Evolutionary conservation across 1,284 basidiomycete species (phyloP).

Genomic region (Laetiporus sulphureus): DNA sequence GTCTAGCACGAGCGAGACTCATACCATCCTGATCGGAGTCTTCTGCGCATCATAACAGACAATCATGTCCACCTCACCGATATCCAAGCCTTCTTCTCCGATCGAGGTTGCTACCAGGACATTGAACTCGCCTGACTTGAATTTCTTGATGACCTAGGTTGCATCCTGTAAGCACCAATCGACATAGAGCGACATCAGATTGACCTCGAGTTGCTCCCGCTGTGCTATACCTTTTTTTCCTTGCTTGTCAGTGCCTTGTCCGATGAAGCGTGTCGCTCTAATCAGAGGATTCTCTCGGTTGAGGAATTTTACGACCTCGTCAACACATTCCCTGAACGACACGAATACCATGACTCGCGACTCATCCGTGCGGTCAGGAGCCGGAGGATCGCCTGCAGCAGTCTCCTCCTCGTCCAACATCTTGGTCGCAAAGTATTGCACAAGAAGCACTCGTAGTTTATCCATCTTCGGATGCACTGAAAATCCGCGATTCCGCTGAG

Average conservation of each 20-base stretch:
- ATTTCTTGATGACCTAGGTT: conserved; percentile 72
- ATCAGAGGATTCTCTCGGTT: conserved; percentile 71
- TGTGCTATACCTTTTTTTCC: conserved; percentile 88
- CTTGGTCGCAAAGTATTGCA: conserved; percentile 74
- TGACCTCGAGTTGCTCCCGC: conserved; percentile 84
- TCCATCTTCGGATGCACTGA: conserved; percentile 91
- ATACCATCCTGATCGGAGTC: conserved; percentile 92
- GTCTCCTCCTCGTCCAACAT: conserved; percentile 42
- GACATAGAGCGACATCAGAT: conserved; percentile 12
- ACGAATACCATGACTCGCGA: conserved; percentile 97
- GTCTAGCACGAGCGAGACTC: conserved; percentile 17
- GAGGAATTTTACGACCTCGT: conserved; percentile 82
- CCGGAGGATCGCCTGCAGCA: conserved; percentile 24
- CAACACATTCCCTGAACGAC: conserved; percentile 82
- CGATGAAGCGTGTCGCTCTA: conserved; percentile 81
- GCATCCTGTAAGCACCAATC: conserved; percentile 4
- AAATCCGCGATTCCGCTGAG: conserved; percentile 46
- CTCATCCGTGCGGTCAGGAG: conserved; percentile 23
- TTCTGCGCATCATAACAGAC: conserved; percentile 97
- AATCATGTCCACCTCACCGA: conserved; percentile 97
- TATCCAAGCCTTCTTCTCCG: conserved; percentile 98
- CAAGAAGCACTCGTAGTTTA: conserved; percentile 65
- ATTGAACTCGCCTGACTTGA: conserved; percentile 86
- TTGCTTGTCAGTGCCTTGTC: conserved; percentile 82
- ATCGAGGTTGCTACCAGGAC: conserved; percentile 95